phyloP scores from a whole-genome alignment of 768 basidiomycete species.

The Naematelia aurantialba region DNA sequence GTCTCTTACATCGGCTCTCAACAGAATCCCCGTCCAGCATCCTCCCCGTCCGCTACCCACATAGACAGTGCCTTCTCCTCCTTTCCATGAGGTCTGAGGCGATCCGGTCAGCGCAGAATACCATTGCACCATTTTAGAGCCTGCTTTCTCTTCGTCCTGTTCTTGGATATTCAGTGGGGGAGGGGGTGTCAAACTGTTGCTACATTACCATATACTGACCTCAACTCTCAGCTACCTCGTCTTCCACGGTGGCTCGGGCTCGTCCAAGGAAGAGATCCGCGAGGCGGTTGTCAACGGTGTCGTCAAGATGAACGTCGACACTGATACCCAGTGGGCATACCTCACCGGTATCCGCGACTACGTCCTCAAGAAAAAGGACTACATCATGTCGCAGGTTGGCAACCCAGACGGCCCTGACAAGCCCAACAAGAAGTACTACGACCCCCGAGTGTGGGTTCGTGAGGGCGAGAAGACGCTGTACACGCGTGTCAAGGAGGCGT shows the following conservation, averaged over 20 bases:
- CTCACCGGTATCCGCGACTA: slow-evolving; percentile 86
- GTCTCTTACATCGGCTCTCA: no score
- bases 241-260: slow-evolving; percentile 99
- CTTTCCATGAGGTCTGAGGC: slow-evolving; percentile 36
- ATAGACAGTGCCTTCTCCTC: slow-evolving; percentile 47
- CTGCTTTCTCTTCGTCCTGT: slow-evolving; percentile 28
- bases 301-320: slow-evolving; percentile 99
- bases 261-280: slow-evolving; percentile 89
- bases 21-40: no score
- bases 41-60: slow-evolving; percentile 37
- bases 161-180: slow-evolving; percentile 26
- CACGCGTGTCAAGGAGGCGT: slow-evolving; percentile 88
- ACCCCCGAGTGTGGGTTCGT: slow-evolving; percentile 97
- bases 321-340: slow-evolving; percentile 67
- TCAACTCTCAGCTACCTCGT: slow-evolving; percentile 74
- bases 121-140: slow-evolving; percentile 40
- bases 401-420: slow-evolving; percentile 96
- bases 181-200: slow-evolving; percentile 47
- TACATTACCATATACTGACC: slow-evolving; percentile 23
- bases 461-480: slow-evolving; percentile 93
- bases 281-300: slow-evolving; percentile 88
- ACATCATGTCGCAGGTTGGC: slow-evolving; percentile 84
- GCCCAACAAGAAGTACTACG: slow-evolving; percentile 98
- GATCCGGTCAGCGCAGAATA: slow-evolving; percentile 47
- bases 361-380: slow-evolving; percentile 75